Evolutionary conservation across 805 yeast species (phyloP).

Genomic region (Lipomyces chichibuensis): DNA sequence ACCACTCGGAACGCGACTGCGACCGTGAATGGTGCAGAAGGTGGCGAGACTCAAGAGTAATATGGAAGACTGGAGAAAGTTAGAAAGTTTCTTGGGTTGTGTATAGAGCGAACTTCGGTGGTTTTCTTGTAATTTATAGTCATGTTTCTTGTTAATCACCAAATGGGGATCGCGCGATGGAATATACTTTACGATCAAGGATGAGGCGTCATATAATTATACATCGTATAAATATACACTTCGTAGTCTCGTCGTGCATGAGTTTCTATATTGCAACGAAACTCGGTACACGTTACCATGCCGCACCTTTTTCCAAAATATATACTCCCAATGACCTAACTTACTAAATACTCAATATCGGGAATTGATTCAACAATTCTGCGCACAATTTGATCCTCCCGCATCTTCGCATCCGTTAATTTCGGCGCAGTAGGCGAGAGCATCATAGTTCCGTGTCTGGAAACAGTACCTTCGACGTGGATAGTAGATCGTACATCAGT

Average conservation of each 20-base stretch:
- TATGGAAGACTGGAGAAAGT: neutral
- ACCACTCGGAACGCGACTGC: conserved; percentile 29
- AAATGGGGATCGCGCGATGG: neutral
- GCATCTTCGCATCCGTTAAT: conserved; percentile 21
- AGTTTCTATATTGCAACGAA: too few species aligned
- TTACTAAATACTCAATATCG: conserved; percentile 22
- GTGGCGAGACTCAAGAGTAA: conserved; percentile 3
- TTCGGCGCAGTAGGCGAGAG: conserved; percentile 38
- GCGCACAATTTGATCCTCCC: conserved; percentile 37
- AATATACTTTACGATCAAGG: neutral
- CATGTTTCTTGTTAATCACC: neutral
- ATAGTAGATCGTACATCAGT: conserved; percentile 4
- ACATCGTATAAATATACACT: too few species aligned
- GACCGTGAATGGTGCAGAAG: neutral
- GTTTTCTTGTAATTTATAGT: neutral
- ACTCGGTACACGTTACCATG: too few species aligned
- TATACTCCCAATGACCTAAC: neutral
- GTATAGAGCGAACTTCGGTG: neutral
- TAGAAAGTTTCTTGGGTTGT: neutral
- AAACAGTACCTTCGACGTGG: neutral
- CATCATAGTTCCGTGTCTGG: neutral
- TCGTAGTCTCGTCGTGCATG: too few species aligned
- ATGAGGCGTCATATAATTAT: neutral
- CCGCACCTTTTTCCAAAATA: neutral
- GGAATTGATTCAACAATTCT: conserved; percentile 33